Percentiles rank a stretch among this genome's conserved stretches.
phyloP scores from a whole-genome alignment of 2,329 filamentous ascomycete species.

The Mycocentrospora acerina region DNA sequence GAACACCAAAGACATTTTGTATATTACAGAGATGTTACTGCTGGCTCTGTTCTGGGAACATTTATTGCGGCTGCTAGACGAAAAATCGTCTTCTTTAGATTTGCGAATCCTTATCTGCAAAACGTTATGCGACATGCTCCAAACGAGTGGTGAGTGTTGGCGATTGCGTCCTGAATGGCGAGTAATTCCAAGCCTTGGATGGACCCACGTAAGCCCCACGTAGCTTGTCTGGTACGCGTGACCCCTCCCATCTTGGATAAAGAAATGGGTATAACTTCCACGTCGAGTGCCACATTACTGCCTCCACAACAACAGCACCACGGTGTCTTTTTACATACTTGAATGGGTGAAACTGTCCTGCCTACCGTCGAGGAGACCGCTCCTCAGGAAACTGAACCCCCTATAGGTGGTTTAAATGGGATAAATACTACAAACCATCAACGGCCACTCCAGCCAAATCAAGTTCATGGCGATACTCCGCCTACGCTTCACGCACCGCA shows the following conservation, averaged over 20 bases:
- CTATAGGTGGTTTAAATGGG: slow-evolving; percentile 44
- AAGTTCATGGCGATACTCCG: slow-evolving; percentile 20
- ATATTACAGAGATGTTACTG: no score
- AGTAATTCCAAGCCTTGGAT: slow-evolving; percentile 22
- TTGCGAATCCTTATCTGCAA: no score
- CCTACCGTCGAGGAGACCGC: slow-evolving; percentile 44
- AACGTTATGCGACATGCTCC: no score
- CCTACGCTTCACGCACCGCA: slow-evolving; percentile 35
- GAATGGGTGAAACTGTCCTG: slow-evolving; percentile 46
- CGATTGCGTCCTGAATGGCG: slow-evolving; percentile 22
- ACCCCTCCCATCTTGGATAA: slow-evolving; percentile 30
- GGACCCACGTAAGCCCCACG: slow-evolving; percentile 25
- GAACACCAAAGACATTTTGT: slow-evolving; percentile 3
- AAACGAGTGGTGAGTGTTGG: slow-evolving; percentile 8
- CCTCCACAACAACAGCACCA: slow-evolving; percentile 32
- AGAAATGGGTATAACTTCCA: slow-evolving; percentile 36
- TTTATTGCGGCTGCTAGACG: no score
- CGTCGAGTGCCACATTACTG: slow-evolving; percentile 18
- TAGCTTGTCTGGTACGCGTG: slow-evolving; percentile 28
- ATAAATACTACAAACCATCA: slow-evolving; percentile 26
- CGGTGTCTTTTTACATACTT: slow-evolving; percentile 39
- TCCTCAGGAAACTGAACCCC: slow-evolving; percentile 44
- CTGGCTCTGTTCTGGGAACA: no score
- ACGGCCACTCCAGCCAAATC: slow-evolving; percentile 24
- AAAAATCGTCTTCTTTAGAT: no score